phyloP scores from a whole-genome alignment of 2,329 filamentous ascomycete species.

The Aspergillus floridensis region DNA sequence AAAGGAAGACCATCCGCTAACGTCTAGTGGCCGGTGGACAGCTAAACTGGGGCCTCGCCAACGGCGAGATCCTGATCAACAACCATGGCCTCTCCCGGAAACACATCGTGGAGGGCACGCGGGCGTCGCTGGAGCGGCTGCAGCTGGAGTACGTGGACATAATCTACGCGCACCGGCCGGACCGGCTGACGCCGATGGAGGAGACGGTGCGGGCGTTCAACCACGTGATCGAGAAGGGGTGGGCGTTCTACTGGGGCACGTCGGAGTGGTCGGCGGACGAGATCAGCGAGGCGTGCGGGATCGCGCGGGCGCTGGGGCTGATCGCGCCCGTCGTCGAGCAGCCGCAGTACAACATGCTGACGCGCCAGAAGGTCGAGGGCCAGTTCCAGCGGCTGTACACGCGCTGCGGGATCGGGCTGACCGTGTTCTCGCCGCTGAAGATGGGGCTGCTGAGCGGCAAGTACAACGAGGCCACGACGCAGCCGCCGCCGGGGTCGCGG shows the following conservation, averaged over 20 bases:
- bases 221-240: slow-evolving; percentile 65
- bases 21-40: neutral
- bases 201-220: slow-evolving; percentile 72
- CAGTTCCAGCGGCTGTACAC: slow-evolving; percentile 62
- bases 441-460: slow-evolving; percentile 65
- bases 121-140: slow-evolving; percentile 59
- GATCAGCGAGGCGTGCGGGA: slow-evolving; percentile 62
- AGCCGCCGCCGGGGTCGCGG: slow-evolving; percentile 55
- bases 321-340: slow-evolving; percentile 57
- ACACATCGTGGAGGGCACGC: slow-evolving; percentile 66
- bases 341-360: slow-evolving; percentile 65
- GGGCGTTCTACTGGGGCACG: slow-evolving; percentile 70
- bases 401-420: slow-evolving; percentile 60
- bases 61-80: slow-evolving; percentile 63
- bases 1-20: too few species aligned
- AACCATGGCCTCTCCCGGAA: slow-evolving; percentile 68
- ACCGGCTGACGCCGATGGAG: slow-evolving; percentile 66
- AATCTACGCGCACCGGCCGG: slow-evolving; percentile 69
- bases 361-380: slow-evolving; percentile 60
- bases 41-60: slow-evolving; percentile 63
- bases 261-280: slow-evolving; percentile 68
- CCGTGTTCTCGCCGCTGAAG: slow-evolving; percentile 62
- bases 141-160: slow-evolving; percentile 68
- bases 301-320: slow-evolving; percentile 59
- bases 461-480: slow-evolving; percentile 60